Conservation (phyloP, 345 rosid genomes). For the Camelina hispida region DNA sequence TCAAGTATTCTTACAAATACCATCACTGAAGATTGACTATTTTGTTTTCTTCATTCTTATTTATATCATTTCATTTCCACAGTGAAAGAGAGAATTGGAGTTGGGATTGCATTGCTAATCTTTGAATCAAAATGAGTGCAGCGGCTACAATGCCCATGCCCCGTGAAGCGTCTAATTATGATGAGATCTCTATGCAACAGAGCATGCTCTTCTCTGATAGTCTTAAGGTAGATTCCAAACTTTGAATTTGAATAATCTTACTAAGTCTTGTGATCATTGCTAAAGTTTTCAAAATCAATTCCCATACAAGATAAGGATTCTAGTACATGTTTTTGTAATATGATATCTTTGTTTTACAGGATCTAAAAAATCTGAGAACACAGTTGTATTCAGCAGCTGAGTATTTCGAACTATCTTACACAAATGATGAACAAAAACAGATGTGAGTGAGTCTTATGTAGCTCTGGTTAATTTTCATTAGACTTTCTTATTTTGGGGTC, state of each 20-base stretch:
- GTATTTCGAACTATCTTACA: constrained; percentile 85
- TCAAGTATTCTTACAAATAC: constrained; percentile 6
- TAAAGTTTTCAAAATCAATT: background rate
- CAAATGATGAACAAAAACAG: constrained; percentile 80
- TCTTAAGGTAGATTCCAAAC: constrained; percentile 61
- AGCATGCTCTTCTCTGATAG: constrained; percentile 84
- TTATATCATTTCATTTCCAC: constrained; percentile 32
- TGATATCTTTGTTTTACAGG: constrained; percentile 50
- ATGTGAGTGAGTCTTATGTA: constrained; percentile 74
- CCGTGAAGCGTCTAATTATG: constrained; percentile 69
- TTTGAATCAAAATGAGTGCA: constrained; percentile 60
- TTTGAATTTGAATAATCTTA: background rate
- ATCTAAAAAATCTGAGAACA: constrained; percentile 81
- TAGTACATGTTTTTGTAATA: background rate
- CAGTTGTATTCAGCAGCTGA: constrained; percentile 95
- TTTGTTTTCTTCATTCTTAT: constrained; percentile 22
- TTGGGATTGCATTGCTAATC: constrained; percentile 13
- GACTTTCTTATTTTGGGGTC: background rate
- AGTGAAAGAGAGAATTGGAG: constrained; percentile 37
- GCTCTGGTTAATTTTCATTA: no score
- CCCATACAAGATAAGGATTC: background rate
- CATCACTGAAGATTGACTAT: background rate
- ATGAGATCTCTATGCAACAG: constrained; percentile 83
- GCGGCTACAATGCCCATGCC: constrained; percentile 57
- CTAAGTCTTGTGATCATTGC: constrained; percentile 4